Conservation (phyloP, 2,329 filamentous ascomycete species). For the Ramichloridium luteum region DNA sequence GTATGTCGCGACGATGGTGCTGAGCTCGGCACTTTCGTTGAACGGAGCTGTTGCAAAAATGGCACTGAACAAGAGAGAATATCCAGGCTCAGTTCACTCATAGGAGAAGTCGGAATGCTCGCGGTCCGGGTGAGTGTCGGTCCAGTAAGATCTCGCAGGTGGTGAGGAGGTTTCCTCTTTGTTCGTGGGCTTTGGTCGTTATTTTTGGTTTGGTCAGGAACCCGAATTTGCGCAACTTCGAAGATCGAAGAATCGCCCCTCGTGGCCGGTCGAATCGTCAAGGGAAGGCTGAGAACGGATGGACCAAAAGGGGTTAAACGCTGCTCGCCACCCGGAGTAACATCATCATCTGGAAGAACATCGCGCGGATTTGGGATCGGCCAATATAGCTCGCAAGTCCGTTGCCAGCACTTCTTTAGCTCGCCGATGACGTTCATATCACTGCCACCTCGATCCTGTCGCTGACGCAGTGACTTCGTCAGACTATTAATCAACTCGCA, state of each 20-base stretch:
- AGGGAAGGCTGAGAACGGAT: constrained; percentile 12
- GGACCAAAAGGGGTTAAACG: constrained; percentile 5
- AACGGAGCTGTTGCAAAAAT: constrained; percentile 20
- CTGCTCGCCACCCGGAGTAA: constrained; percentile 57
- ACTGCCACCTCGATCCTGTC: constrained; percentile 43
- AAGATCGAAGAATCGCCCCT: constrained; percentile 12
- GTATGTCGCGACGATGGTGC: constrained; percentile 16
- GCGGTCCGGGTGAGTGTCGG: constrained; percentile 14
- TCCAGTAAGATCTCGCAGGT: not conserved
- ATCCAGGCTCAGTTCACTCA: constrained; percentile 42
- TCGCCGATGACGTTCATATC: constrained; percentile 82
- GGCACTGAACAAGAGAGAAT: constrained; percentile 50
- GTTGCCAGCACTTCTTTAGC: constrained; percentile 93
- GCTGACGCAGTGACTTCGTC: constrained; percentile 39
- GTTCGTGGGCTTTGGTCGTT: not conserved
- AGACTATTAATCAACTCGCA: constrained; percentile 65
- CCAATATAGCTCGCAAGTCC: constrained; percentile 84
- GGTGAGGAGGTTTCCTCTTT: not conserved
- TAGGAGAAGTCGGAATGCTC: constrained; percentile 31
- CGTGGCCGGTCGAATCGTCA: constrained; percentile 14
- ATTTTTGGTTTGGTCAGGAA: constrained; percentile 8
- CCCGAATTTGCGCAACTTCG: constrained; percentile 14
- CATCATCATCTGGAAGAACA: constrained; percentile 48
- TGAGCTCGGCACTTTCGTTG: constrained; percentile 2
- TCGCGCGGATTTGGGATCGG: constrained; percentile 52